Conservation (phyloP, 441 rosid species). For the Monsonia emarginata region DNA sequence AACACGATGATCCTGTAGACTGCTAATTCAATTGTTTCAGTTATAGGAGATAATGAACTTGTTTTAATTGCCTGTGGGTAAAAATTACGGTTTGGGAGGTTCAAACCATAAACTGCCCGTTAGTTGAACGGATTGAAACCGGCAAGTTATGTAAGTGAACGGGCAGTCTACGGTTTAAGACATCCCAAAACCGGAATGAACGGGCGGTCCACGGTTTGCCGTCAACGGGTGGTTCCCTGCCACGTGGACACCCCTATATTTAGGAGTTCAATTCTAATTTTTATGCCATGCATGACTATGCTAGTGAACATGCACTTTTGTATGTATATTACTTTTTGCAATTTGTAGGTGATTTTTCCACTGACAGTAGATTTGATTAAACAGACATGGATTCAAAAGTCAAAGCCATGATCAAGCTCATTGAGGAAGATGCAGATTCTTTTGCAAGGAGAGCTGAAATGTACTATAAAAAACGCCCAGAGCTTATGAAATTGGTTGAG, state of each 20-base stretch:
- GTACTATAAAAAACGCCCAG: slow-evolving; percentile 79
- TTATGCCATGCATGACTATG: not conserved
- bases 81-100: too few species aligned
- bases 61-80: not conserved
- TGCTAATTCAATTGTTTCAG: not conserved
- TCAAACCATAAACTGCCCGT: too few species aligned
- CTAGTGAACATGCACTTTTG: not conserved
- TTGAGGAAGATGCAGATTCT: slow-evolving; percentile 75
- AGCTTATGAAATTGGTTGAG: slow-evolving; percentile 67
- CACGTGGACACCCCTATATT: too few species aligned
- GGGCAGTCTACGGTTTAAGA: too few species aligned
- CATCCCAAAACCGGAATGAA: too few species aligned
- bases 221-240: too few species aligned
- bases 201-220: too few species aligned
- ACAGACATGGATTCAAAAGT: slow-evolving; percentile 72
- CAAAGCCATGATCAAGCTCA: slow-evolving; percentile 68
- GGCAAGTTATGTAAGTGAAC: too few species aligned
- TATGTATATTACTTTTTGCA: not conserved
- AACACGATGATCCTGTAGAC: too few species aligned
- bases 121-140: too few species aligned
- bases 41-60: not conserved
- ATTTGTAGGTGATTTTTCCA: slow-evolving; percentile 9
- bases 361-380: slow-evolving; percentile 14
- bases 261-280: not conserved
- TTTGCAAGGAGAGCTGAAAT: slow-evolving; percentile 77